Conservation (phyloP, 805 yeast species). For the Yamadazyma sp. region DNA sequence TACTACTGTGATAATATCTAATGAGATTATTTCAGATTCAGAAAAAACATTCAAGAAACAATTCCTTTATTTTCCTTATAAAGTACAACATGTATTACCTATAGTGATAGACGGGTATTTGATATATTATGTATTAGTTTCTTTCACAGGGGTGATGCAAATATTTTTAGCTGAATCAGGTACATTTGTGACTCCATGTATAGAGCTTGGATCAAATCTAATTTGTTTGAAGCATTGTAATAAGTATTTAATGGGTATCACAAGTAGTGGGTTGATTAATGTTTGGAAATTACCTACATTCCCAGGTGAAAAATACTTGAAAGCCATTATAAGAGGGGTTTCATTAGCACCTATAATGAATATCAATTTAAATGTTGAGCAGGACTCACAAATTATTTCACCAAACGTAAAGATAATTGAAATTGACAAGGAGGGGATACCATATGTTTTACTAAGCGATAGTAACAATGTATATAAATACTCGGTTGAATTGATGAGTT, state of each 20-base stretch:
- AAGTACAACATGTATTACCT: conserved; percentile 47
- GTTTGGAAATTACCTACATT: conserved; percentile 44
- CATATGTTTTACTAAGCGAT: conserved; percentile 37
- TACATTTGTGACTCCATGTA: conserved; percentile 40
- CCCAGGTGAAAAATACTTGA: conserved; percentile 17
- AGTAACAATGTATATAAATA: conserved; percentile 39
- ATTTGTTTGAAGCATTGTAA: conserved; percentile 33
- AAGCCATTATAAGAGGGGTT: conserved; percentile 37
- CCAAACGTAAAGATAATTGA: conserved; percentile 27
- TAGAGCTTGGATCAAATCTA: conserved; percentile 52
- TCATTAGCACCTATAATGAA: conserved; percentile 56
- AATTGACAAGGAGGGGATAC: conserved; percentile 35
- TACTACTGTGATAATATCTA: conserved; percentile 43
- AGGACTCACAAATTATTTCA: conserved; percentile 10
- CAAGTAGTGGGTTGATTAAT: conserved; percentile 49
- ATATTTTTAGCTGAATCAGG: conserved; percentile 45
- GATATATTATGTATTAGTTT: conserved; percentile 50
- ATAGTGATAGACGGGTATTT: conserved; percentile 29
- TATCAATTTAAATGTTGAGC: conserved; percentile 14
- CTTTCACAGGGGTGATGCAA: conserved; percentile 57
- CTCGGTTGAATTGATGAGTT: conserved; percentile 38
- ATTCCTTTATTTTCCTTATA: conserved; percentile 44
- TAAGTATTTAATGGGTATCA: conserved; percentile 39
- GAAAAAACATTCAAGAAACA: conserved; percentile 26
- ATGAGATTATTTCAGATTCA: conserved; percentile 22